Percentiles rank a stretch among this genome's conserved stretches.
Conservation (phyloP, 202 grass and related monocot species). For the Carex sylvatica region DNA sequence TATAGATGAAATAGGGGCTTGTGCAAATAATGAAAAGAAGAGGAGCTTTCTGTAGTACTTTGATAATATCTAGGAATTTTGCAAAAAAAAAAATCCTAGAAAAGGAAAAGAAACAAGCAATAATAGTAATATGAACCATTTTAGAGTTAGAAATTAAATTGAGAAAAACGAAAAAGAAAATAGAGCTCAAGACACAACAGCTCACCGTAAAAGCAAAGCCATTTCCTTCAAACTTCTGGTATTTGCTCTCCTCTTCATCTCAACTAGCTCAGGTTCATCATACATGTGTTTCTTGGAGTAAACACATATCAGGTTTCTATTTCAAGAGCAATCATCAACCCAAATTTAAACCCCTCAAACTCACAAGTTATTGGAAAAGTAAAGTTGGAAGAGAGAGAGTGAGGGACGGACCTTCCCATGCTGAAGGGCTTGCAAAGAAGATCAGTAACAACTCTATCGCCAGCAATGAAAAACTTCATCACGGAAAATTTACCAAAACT, state of each 20-base stretch:
- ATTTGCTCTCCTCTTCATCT: slow-evolving; percentile 94
- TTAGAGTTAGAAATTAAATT: not conserved
- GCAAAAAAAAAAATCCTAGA: not conserved
- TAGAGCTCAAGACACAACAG: slow-evolving; percentile 25
- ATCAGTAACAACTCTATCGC: slow-evolving; percentile 90
- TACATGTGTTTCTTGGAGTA: slow-evolving; percentile 98
- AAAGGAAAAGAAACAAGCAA: slow-evolving; percentile 10
- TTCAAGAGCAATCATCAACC: slow-evolving; percentile 37
- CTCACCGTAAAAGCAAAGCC: slow-evolving; percentile 93
- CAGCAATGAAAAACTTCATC: slow-evolving; percentile 83
- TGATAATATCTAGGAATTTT: not conserved
- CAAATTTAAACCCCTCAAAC: not conserved
- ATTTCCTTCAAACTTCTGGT: slow-evolving; percentile 98
- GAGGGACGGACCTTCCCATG: slow-evolving; percentile 93
- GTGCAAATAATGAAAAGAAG: not conserved
- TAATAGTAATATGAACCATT: not conserved
- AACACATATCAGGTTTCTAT: slow-evolving; percentile 91
- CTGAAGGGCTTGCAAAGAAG: slow-evolving; percentile 97
- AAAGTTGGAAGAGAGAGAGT: slow-evolving; percentile 16
- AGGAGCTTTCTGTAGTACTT: not conserved
- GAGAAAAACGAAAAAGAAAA: slow-evolving; percentile 33
- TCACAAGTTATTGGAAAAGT: slow-evolving; percentile 11
- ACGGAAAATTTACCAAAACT: slow-evolving; percentile 31
- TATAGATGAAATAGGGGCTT: not conserved
- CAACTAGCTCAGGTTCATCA: slow-evolving; percentile 82